Base-by-base conservation (phyloP, 106 monocot species). In the Apostasia shenzhenica region DNA sequence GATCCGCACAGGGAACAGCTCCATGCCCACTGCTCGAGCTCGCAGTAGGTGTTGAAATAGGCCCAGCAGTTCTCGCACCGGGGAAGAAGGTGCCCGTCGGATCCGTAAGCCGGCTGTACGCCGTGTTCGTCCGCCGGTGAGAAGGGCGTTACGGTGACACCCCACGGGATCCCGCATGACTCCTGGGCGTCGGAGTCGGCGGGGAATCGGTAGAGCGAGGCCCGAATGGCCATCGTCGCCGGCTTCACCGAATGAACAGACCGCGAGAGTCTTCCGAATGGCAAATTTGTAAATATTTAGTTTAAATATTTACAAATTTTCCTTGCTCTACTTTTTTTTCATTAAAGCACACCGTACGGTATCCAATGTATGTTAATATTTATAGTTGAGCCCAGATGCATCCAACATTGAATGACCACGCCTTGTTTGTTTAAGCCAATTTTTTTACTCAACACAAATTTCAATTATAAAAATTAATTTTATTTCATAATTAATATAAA, bases 21-120 rank as follows among this genome's bases (percentile, higher is more conserved):
- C 97, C 97, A 99, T 9, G 79, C 69, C 97, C 97, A 99, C 68
- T 87, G 89, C 73, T 93, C 92, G 53, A 93, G 74, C 74, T 99
- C 97, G 79, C 97, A 90, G 79, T 81, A 73, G 67, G 85, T 78
- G 79, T 81, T 99, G 81, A 99, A 85, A 75, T 99, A 99, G 14
- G 73, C 92, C 87, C 87, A 99, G 81, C 97, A 99, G 70, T 87
- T 80, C 81, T 99, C 92, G 81, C 94, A 94, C 7, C 94, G 90
- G 59, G 94, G 94, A 62, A 94, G 87, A 70, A 84, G 81, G 63
- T 87, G 71, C 47, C 87, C 94, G 53, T 70, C 76, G 63, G 62
- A 53, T 2, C 94, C 94, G 70, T 51, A 67, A 10, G 64, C 54
- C 59, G 94, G 87, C 54, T 68, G 41, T 67, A 55, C 53, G 46